phyloP scores from a whole-genome alignment of 805 yeast species.

The Metschnikowia similis region DNA sequence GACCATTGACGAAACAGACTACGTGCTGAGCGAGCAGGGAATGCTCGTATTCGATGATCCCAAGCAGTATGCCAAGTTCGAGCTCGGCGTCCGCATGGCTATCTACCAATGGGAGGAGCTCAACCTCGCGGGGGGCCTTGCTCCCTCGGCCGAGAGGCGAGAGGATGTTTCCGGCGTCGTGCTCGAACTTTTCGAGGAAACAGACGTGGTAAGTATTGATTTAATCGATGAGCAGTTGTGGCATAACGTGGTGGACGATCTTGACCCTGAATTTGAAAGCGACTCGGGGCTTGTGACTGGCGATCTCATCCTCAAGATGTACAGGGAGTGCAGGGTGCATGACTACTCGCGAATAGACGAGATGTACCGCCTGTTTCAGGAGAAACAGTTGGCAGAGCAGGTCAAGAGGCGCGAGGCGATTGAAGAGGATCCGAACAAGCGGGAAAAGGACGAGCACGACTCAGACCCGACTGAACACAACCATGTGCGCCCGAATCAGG shows the following conservation, averaged over 20 bases:
- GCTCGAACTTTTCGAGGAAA: conserved; percentile 68
- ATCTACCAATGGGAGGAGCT: conserved; percentile 86
- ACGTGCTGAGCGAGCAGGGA: conserved; percentile 46
- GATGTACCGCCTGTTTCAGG: conserved; percentile 56
- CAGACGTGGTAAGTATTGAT: conserved; percentile 60
- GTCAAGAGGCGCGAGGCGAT: conserved; percentile 38
- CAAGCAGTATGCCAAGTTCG: conserved; percentile 79
- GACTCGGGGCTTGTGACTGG: conserved; percentile 80
- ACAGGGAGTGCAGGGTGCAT: conserved; percentile 55
- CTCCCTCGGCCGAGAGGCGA: conserved; percentile 82
- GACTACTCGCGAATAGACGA: conserved; percentile 55
- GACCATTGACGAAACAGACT: conserved; percentile 45
- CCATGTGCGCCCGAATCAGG: conserved; percentile 11
- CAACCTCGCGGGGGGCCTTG: conserved; percentile 96
- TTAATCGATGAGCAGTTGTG: conserved; percentile 80
- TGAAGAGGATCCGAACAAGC: conserved; percentile 59
- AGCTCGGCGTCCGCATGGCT: conserved; percentile 88
- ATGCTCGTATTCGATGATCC: conserved; percentile 48
- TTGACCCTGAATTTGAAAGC: conserved; percentile 83
- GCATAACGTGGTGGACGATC: conserved; percentile 93
- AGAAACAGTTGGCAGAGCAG: conserved; percentile 41
- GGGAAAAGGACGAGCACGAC: conserved; percentile 50
- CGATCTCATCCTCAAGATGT: conserved; percentile 57
- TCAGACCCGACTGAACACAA: conserved; percentile 39
- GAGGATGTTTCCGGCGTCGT: conserved; percentile 90